Percentiles rank a stretch among this genome's conserved stretches.
phyloP scores from a whole-genome alignment of 192 early-diverging fungal species.

The Funneliformis geosporum region DNA sequence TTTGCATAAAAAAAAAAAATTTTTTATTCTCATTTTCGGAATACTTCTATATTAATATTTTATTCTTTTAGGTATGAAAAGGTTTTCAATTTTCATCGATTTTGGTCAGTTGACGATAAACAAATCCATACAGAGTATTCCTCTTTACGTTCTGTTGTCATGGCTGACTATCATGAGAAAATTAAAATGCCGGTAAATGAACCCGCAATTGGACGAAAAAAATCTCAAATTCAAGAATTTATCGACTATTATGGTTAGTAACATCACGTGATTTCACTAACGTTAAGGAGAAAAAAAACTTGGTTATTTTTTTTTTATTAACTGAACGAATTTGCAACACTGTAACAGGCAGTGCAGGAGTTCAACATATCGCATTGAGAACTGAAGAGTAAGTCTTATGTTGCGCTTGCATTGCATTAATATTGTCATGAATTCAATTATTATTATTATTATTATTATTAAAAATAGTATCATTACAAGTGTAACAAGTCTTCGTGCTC shows the following conservation, averaged over 20 bases:
- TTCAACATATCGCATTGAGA: conserved; percentile 94
- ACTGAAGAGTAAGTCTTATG: conserved; percentile 51
- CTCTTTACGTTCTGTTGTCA: conserved; percentile 91
- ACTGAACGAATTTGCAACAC: neutral
- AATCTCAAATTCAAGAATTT: conserved; percentile 95
- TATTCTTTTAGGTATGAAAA: conserved; percentile 66
- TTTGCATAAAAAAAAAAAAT: too few species aligned
- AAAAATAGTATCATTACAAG: conserved; percentile 72
- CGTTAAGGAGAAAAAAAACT: conserved; percentile 35
- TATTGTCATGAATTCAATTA: neutral
- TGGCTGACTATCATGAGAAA: conserved; percentile 87
- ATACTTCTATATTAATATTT: too few species aligned
- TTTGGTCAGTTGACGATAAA: conserved; percentile 98
- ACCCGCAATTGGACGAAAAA: conserved; percentile 89
- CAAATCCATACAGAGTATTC: conserved; percentile 96
- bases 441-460: neutral
- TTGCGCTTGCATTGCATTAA: neutral
- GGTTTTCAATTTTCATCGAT: conserved; percentile 94
- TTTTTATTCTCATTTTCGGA: too few species aligned
- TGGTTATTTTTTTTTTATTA: neutral
- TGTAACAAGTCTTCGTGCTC: conserved; percentile 75
- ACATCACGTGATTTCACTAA: too few species aligned
- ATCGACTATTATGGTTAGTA: conserved; percentile 85
- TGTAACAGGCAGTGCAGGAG: conserved; percentile 64
- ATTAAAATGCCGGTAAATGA: conserved; percentile 99